Evolutionary conservation across 1,139 yeast species (phyloP), one percentile per base, ranked within the genome.

Genomic region (Saccharomyces pastorianus): DNA sequence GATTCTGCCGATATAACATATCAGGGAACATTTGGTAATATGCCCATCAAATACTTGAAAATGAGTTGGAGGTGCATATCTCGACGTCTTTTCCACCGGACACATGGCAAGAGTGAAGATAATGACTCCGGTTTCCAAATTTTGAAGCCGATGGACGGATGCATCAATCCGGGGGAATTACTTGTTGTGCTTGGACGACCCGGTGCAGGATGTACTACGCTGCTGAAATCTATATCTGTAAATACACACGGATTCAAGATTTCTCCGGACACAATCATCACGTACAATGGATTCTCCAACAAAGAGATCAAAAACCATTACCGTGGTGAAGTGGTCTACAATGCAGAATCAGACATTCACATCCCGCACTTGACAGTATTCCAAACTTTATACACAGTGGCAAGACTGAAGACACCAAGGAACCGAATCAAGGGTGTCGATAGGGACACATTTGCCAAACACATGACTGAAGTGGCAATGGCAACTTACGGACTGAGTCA

Each of bases 121-220:
- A 51, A 56, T 58, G 66, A 63, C 49, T 59, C 63, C 48, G 58
- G 60, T 32, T 60, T 81, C 76, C 83, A 83, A 56, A 85, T 84
- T 57, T 53, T 83, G 59, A 78, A 79, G 62, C 74, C 82, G 20
- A 80, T 83, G 81, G 86, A 84, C 59, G 89, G 85, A 31, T 62
- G 82, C 6, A 74, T 83, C 59, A 72, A 73, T 50, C 85, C 90
- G 0, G 89, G 93, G 53, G 85, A 84, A 62, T 74, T 85, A 51
- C 79, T 86, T 6, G 87, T 85, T 50, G 91, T 85, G 1, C 71
- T 85, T 34, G 91, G 90, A 50, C 78, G 89, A 67, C 91, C 91
- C 0, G 91, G 91, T 66, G 80, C 88, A 34, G 95, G 93, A 54
- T 86, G 93, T 70, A 78, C 91, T 1, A 84, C 95, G 2, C 76